Conservation (phyloP, 768 basidiomycete species). For the Nidularia pulvinata region DNA sequence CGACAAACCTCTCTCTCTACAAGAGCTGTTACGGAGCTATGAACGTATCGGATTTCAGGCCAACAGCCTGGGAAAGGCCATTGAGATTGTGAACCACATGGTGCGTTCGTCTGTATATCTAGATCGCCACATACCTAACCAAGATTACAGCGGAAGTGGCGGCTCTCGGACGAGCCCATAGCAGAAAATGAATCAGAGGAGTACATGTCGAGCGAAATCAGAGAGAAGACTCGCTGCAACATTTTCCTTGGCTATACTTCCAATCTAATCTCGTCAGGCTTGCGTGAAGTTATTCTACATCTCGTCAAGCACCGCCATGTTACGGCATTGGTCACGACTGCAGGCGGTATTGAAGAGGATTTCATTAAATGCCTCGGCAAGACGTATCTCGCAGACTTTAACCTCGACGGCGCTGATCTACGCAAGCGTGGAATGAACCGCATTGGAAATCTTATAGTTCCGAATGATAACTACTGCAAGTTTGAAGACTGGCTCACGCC, state of each 20-base stretch:
- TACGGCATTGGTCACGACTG: conserved; percentile 91
- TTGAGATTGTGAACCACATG: conserved; percentile 93
- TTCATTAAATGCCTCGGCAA: conserved; percentile 99
- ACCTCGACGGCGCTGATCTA: conserved; percentile 86
- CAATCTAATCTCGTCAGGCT: conserved; percentile 96
- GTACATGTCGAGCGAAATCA: conserved; percentile 53
- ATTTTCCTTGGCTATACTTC: conserved; percentile 98
- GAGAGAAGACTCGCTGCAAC: conserved; percentile 74
- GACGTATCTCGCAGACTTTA: conserved; percentile 94
- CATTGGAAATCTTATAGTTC: conserved; percentile 94
- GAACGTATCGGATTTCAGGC: conserved; percentile 97
- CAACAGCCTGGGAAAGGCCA: conserved; percentile 86
- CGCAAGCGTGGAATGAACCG: conserved; percentile 93
- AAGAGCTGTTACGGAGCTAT: conserved; percentile 75
- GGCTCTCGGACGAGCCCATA: conserved; percentile 84
- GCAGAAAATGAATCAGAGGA: conserved; percentile 71
- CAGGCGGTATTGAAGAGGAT: conserved; percentile 98
- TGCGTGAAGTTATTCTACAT: conserved; percentile 90
- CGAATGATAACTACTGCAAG: conserved; percentile 99
- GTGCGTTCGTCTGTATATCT: conserved; percentile 33
- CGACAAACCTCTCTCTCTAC: conserved; percentile 63
- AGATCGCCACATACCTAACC: conserved; percentile 2
- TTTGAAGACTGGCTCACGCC: conserved; percentile 99
- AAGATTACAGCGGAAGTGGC: conserved; percentile 72
- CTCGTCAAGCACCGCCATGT: conserved; percentile 94